Conservation (phyloP, 495 filamentous ascomycete species). For the Terfezia boudieri region DNA sequence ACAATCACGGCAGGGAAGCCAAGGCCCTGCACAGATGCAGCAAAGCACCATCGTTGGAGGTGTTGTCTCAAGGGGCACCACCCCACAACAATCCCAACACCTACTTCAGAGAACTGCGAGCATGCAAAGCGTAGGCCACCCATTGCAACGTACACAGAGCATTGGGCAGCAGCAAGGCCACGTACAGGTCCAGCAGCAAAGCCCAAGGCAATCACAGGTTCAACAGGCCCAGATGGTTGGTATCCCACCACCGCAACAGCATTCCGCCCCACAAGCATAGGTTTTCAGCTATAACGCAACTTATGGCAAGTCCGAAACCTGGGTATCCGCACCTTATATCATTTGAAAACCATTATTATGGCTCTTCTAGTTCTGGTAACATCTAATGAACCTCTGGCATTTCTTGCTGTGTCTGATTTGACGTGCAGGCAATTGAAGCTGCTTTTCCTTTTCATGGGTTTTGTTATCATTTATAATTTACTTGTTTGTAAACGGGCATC, state of each 20-base stretch:
- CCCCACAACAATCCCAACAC: not conserved
- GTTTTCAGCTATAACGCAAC: too few species aligned
- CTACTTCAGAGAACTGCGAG: not conserved
- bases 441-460: too few species aligned
- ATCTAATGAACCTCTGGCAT: too few species aligned
- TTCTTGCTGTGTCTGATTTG: too few species aligned
- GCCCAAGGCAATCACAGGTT: not conserved
- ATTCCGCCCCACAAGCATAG: not conserved
- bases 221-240: not conserved
- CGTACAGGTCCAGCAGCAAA: constrained; percentile 1
- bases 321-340: too few species aligned
- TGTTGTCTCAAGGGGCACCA: not conserved
- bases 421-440: too few species aligned
- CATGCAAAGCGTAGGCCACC: not conserved
- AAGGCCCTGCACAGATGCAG: not conserved
- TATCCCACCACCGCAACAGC: not conserved
- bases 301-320: too few species aligned
- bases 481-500: too few species aligned
- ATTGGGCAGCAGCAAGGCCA: not conserved
- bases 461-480: too few species aligned
- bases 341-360: too few species aligned
- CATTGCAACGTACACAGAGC: not conserved
- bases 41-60: not conserved
- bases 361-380: too few species aligned
- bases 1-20: not conserved